Base-by-base conservation (phyloP, 371 early-diverging fungal genomes). In the Actinomucor elegans region DNA sequence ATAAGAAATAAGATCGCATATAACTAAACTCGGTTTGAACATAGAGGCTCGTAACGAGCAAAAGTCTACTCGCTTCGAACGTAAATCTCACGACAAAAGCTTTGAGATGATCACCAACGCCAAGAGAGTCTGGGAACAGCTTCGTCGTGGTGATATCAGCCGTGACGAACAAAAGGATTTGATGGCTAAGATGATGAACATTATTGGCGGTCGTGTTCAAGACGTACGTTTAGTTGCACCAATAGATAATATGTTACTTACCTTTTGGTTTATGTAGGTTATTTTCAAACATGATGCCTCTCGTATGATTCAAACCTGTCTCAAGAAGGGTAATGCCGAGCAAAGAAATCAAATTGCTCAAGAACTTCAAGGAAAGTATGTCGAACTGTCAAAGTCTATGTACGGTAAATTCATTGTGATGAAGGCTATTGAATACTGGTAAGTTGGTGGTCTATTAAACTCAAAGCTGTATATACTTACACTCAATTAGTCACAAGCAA, bases 251-350 rank as follows among this genome's bases (percentile, higher is more conserved):
- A 6, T 3, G 21, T 8, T 24, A 18, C 29, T 20, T 12, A 44
- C 37, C 4, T 15, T 57, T 1, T 61, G n/a, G 18, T 33, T 36
- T n/a, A 17, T 26, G 6, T 60, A 89, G 79, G 69, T 96, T 35
- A 88, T 92, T 67, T 94, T 96, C 78, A 94, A 95, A 73, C 96
- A 94, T 80, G 98, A 97, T 64, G 89, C 94, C 59, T 88, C 89
- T n/a, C 88, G 98, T 61, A 86, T 97, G 24, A 82, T 97, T 47
- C 97, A 97, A 68, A 88, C 93, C 17, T 88, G 89, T 59, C 67
- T 97, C 17, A 97, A 97, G 72, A 80, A 92, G 70, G 98, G 96
- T 15, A 88, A 75, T 56, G 75, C 71, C 34, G 77, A 80, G 27
- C 94, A 97, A 69, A 81, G 93, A 58, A 81, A 81, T 33, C 66